Conservation (phyloP, 495 filamentous ascomycete genomes). For the Trichoderma virens region DNA sequence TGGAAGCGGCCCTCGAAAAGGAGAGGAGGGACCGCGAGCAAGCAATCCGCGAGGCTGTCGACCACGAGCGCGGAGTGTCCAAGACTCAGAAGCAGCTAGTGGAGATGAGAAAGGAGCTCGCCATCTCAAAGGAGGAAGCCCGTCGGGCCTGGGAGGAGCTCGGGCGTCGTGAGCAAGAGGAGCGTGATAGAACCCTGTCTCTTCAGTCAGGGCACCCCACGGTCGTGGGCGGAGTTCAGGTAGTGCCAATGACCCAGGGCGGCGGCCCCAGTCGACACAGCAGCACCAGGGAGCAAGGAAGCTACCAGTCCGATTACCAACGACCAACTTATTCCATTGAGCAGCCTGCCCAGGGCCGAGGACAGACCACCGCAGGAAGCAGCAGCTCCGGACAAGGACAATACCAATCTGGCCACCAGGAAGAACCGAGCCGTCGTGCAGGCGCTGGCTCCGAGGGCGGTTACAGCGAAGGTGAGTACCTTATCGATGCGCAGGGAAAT, state of each 20-base stretch:
- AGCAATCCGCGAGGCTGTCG: conserved; percentile 52
- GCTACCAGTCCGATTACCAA: conserved; percentile 24
- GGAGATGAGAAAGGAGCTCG: conserved; percentile 84
- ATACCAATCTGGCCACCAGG: conserved; percentile 7
- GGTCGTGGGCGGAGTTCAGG: conserved; percentile 85
- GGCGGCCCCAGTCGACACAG: conserved; percentile 61
- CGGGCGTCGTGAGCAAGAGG: conserved; percentile 86
- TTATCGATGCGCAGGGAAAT: conserved; percentile 42
- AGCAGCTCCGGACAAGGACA: conserved; percentile 14
- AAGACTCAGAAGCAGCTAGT: conserved; percentile 66
- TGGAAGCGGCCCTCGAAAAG: conserved; percentile 62
- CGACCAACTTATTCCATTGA: conserved; percentile 22
- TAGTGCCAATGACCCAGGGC: conserved; percentile 80
- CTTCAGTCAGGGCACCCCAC: conserved; percentile 84
- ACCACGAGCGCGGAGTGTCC: conserved; percentile 55
- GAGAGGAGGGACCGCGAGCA: conserved; percentile 65
- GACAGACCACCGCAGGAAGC: conserved; percentile 22
- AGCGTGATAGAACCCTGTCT: conserved; percentile 80
- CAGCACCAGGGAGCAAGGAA: conserved; percentile 35
- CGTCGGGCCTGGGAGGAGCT: conserved; percentile 96
- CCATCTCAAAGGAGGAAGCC: conserved; percentile 94
- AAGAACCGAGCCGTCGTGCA: conserved; percentile 16
- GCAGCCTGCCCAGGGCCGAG: not conserved
- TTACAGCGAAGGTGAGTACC: conserved; percentile 52
- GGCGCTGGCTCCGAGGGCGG: conserved; percentile 43